These are phyloP conservation scores for Xylariaceae sp. DNA, from an alignment of 2,329 filamentous ascomycete species.

Conservation along the genomic window DNA sequence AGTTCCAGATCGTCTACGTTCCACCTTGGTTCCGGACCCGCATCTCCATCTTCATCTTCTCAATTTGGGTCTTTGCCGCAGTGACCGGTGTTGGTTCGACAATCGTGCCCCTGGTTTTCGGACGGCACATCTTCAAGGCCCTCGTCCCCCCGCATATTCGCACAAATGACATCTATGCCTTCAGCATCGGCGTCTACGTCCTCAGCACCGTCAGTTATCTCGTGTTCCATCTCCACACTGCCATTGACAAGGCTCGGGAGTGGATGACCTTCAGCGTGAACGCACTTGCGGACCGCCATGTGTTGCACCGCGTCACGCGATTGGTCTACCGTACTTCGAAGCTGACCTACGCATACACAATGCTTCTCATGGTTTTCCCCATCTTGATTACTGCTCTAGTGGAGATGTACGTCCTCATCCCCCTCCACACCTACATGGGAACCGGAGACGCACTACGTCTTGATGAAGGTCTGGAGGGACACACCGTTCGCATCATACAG, in stretches of 20 bases:
- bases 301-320: constrained; percentile 28
- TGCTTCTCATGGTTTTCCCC: constrained; percentile 74
- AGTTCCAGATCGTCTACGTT: constrained; percentile 70
- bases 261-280: constrained; percentile 28
- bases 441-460: constrained; percentile 28
- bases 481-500: constrained; percentile 82
- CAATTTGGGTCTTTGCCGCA: constrained; percentile 91
- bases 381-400: constrained; percentile 72
- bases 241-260: constrained; percentile 32
- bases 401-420: constrained; percentile 84
- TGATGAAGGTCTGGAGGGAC: constrained; percentile 36
- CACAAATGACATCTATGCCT: constrained; percentile 94
- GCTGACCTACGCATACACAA: constrained; percentile 68
- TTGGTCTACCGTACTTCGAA: constrained; percentile 35
- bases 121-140: constrained; percentile 68
- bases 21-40: constrained; percentile 79
- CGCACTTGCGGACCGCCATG: constrained; percentile 31
- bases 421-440: constrained; percentile 70
- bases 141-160: constrained; percentile 66
- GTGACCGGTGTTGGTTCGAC: constrained; percentile 80
- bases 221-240: constrained; percentile 45
- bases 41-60: constrained; percentile 78
- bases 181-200: constrained; percentile 82
- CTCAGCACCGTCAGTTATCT: constrained; percentile 65
- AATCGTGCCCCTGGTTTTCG: constrained; percentile 79